These are phyloP conservation scores for Saccharomyces paradoxus DNA, from an alignment of 805 yeast genomes.

Conservation along the genomic window DNA sequence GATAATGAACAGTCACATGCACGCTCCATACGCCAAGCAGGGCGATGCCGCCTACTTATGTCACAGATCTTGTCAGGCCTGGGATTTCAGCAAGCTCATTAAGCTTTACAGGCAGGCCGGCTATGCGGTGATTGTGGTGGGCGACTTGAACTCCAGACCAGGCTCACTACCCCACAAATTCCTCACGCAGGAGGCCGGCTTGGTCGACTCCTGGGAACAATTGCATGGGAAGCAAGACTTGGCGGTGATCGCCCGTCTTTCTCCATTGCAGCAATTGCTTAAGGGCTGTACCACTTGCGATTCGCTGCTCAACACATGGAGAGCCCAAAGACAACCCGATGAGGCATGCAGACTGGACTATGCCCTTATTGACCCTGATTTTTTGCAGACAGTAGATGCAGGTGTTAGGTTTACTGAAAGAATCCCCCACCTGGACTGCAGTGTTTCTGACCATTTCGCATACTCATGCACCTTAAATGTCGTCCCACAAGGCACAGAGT, in stretches of 20 bases:
- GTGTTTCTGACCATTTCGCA: slow-evolving; percentile 91
- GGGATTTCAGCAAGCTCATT: slow-evolving; percentile 78
- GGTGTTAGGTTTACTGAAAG: slow-evolving; percentile 66
- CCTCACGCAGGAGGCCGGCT: slow-evolving; percentile 57
- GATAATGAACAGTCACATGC: slow-evolving; percentile 87
- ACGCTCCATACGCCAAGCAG: slow-evolving; percentile 77
- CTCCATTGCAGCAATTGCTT: slow-evolving; percentile 54
- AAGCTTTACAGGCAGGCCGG: slow-evolving; percentile 60
- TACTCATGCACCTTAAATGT: slow-evolving; percentile 42
- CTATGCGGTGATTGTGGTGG: slow-evolving; percentile 79
- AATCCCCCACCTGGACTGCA: slow-evolving; percentile 52
- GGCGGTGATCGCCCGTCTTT: slow-evolving; percentile 37
- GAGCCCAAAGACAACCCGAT: slow-evolving; percentile 40
- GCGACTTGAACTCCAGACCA: slow-evolving; percentile 87
- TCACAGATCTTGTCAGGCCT: slow-evolving; percentile 90
- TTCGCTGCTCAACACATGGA: slow-evolving; percentile 80
- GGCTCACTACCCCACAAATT: slow-evolving; percentile 75
- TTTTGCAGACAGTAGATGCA: slow-evolving; percentile 50
- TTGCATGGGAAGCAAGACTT: slow-evolving; percentile 43
- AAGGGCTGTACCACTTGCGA: slow-evolving; percentile 87
- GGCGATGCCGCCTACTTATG: slow-evolving; percentile 90
- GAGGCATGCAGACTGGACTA: slow-evolving; percentile 90
- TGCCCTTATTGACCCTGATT: slow-evolving; percentile 60
- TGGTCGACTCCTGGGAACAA: slow-evolving; percentile 77
- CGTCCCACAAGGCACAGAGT: slow-evolving; percentile 9